phyloP scores from a whole-genome alignment of 2,329 filamentous ascomycete species.

The Scleromitrula shiraiana region DNA sequence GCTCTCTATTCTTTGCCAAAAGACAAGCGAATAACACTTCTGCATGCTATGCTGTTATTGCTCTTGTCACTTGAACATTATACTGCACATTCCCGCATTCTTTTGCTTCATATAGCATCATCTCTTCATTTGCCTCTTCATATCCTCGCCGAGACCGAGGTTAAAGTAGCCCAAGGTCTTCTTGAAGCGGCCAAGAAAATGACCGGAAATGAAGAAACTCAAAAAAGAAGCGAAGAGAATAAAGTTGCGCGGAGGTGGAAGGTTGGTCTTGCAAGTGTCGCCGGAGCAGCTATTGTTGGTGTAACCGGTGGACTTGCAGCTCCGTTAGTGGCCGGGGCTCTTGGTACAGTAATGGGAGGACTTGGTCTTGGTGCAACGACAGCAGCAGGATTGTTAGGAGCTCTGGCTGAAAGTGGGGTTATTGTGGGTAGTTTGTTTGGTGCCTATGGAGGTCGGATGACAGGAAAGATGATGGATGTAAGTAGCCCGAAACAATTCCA shows the following conservation, averaged over 20 bases:
- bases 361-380: constrained; percentile 65
- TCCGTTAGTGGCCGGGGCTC: constrained; percentile 43
- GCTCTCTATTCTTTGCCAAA: constrained; percentile 50
- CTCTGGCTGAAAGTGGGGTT: constrained; percentile 70
- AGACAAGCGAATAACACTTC: constrained; percentile 56
- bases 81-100: constrained; percentile 60
- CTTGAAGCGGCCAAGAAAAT: constrained; percentile 68
- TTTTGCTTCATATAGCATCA: constrained; percentile 62
- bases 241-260: constrained; percentile 74
- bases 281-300: constrained; percentile 71
- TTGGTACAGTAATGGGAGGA: constrained; percentile 55
- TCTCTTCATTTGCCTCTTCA: constrained; percentile 61
- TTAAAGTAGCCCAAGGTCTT: constrained; percentile 65
- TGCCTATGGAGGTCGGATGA: constrained; percentile 80
- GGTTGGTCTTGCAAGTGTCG: constrained; percentile 79
- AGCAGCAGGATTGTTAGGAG: constrained; percentile 71
- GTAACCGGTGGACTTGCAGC: constrained; percentile 69
- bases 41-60: constrained; percentile 66
- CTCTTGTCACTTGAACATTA: constrained; percentile 73
- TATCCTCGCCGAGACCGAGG: constrained; percentile 62
- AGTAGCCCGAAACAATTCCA: not conserved
- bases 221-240: constrained; percentile 64
- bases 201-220: constrained; percentile 60
- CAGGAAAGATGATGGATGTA: constrained; percentile 71
- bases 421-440: constrained; percentile 82